Percentiles rank a stretch among this genome's conserved stretches.
phyloP scores from a whole-genome alignment of 1,284 basidiomycete genomes.

The Ganoderma leucocontextum region DNA sequence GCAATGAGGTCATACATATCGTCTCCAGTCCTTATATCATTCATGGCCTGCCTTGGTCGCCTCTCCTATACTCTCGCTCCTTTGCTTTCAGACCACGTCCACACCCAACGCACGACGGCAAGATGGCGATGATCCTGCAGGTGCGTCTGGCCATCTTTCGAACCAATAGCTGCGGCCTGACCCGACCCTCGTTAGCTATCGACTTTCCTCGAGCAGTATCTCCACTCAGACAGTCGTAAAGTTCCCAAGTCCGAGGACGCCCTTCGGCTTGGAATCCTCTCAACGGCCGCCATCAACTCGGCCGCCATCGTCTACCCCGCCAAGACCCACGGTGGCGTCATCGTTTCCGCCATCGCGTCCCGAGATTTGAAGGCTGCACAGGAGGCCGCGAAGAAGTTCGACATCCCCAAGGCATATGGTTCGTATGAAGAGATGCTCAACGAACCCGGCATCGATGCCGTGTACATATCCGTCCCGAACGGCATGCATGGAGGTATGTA shows the following conservation, averaged over 20 bases:
- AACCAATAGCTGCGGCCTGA: neutral
- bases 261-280: conserved; percentile 67
- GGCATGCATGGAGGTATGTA: conserved; percentile 46
- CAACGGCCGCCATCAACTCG: conserved; percentile 72
- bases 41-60: neutral
- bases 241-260: conserved; percentile 28
- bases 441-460: conserved; percentile 65
- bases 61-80: neutral
- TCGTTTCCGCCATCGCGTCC: conserved; percentile 69
- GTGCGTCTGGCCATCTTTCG: conserved; percentile 1
- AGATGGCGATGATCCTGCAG: conserved; percentile 31
- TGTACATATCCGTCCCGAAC: conserved; percentile 61
- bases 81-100: neutral
- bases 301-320: conserved; percentile 62
- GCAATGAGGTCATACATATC: conserved; percentile 28
- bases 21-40: neutral
- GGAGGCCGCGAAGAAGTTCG: conserved; percentile 63
- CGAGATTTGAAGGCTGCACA: conserved; percentile 59
- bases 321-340: conserved; percentile 64
- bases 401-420: conserved; percentile 64
- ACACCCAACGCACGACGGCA: neutral
- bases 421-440: conserved; percentile 63
- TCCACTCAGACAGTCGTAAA: conserved; percentile 20
- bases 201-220: conserved; percentile 28
- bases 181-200: conserved; percentile 11